Evolutionary conservation across 2,329 filamentous ascomycete genomes (phyloP).

Genomic region (Verticillium isaacii): DNA sequence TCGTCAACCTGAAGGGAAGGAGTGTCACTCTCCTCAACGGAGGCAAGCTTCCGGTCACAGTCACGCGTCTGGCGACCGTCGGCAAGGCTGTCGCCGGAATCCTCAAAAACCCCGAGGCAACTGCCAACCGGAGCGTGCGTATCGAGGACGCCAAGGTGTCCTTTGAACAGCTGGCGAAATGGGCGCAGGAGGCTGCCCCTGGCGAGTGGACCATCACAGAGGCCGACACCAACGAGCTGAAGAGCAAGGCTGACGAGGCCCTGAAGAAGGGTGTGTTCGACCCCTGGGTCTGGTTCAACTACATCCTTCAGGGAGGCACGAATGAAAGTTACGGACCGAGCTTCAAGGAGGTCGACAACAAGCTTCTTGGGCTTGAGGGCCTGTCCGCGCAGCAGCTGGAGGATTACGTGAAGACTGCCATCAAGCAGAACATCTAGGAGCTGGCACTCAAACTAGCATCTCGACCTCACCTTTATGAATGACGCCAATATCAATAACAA

Average conservation of each 20-base stretch:
- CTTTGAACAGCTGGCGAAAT: constrained; percentile 39
- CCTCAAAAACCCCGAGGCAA: constrained; percentile 38
- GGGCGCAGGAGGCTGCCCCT: neutral
- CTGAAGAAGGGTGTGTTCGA: neutral
- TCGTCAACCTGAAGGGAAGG: neutral
- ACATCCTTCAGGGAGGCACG: neutral
- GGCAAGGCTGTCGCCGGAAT: neutral
- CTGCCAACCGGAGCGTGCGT: constrained; percentile 48
- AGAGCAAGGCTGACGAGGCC: neutral
- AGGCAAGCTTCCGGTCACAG: neutral
- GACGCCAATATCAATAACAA: neutral
- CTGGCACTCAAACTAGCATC: neutral
- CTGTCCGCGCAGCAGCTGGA: neutral
- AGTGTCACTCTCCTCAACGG: neutral
- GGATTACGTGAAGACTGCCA: neutral
- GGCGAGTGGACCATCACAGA: neutral
- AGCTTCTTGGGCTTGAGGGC: constrained; percentile 36
- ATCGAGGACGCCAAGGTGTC: constrained; percentile 43
- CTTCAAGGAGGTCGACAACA: constrained; percentile 34
- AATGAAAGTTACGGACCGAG: constrained; percentile 20
- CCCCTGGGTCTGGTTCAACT: neutral
- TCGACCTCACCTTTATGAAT: neutral
- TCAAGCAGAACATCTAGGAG: neutral
- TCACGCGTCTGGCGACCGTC: neutral
- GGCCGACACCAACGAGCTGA: neutral